These are phyloP conservation scores for Zymoseptoria ardabiliae DNA, from an alignment of 2,329 filamentous ascomycete species.

Conservation along the genomic window DNA sequence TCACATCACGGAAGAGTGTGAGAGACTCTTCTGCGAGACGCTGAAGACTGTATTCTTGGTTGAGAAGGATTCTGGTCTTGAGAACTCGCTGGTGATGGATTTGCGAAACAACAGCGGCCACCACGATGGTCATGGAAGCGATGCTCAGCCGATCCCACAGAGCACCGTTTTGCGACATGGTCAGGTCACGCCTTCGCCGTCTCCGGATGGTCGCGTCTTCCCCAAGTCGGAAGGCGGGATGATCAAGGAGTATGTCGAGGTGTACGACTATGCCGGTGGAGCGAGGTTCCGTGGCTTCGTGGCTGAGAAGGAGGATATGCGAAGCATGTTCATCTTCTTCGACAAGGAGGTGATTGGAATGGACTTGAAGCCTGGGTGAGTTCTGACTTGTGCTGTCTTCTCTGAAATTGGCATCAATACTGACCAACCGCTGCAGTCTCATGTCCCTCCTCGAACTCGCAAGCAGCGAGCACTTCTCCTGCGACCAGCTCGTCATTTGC, in stretches of 20 bases:
- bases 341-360: conserved; percentile 63
- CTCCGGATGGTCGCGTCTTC: conserved; percentile 26
- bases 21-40: conserved; percentile 99
- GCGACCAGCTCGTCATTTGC: conserved; percentile 71
- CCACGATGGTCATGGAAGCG: conserved; percentile 1
- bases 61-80: conserved; percentile 73
- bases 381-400: conserved; percentile 18
- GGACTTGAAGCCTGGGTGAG: conserved; percentile 82
- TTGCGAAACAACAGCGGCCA: conserved; percentile 40
- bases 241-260: conserved; percentile 62
- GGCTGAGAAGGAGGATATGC: conserved; percentile 60
- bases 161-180: conserved; percentile 22
- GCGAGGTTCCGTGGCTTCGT: conserved; percentile 82
- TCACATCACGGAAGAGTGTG: conserved; percentile 98
- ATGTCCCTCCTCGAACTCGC: conserved; percentile 88
- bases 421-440: conserved; percentile 48
- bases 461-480: conserved; percentile 62
- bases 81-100: conserved; percentile 83
- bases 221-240: conserved; percentile 14
- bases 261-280: conserved; percentile 83
- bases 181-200: conserved; percentile 31
- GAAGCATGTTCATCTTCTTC: conserved; percentile 82
- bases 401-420: conserved; percentile 1
- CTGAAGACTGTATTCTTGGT: conserved; percentile 90
- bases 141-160: conserved; percentile 15